Conservation (phyloP, 257 asterid genomes). For the Ehretia macrophylla region DNA sequence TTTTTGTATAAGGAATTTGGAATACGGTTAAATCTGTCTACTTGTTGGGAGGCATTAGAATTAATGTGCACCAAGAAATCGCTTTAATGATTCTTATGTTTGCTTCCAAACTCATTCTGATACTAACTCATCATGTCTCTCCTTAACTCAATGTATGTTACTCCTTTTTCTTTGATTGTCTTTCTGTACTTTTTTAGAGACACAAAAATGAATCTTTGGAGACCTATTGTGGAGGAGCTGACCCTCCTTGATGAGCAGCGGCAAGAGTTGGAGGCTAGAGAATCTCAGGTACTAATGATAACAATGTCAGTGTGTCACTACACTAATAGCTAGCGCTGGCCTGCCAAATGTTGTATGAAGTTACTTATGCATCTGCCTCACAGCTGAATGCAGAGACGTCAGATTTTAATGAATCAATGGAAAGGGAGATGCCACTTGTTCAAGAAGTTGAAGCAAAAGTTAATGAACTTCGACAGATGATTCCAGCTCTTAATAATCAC, state of each 20-base stretch:
- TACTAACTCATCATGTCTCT: background rate
- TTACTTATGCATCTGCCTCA: constrained; percentile 14
- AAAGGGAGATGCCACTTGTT: constrained; percentile 61
- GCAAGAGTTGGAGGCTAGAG: constrained; percentile 46
- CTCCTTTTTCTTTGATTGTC: background rate
- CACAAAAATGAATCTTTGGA: constrained; percentile 40
- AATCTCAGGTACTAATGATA: constrained; percentile 43
- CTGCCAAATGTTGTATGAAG: constrained; percentile 1
- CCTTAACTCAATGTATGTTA: background rate
- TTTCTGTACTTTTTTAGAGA: constrained; percentile 27
- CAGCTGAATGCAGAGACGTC: constrained; percentile 64
- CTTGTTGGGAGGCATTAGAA: no score
- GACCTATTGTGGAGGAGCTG: constrained; percentile 51
- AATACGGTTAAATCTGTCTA: no score
- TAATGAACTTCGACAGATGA: constrained; percentile 57
- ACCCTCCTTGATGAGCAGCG: constrained; percentile 44
- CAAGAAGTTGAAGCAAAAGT: constrained; percentile 57
- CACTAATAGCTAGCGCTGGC: background rate
- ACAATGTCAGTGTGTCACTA: constrained; percentile 2
- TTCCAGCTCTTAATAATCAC: constrained; percentile 69
- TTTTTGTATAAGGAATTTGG: no score
- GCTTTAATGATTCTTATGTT: background rate
- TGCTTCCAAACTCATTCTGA: no score
- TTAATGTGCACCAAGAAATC: no score
- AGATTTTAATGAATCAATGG: constrained; percentile 48